Base-by-base conservation (phyloP, 768 basidiomycete genomes). In the Holtermannia corniformis region DNA sequence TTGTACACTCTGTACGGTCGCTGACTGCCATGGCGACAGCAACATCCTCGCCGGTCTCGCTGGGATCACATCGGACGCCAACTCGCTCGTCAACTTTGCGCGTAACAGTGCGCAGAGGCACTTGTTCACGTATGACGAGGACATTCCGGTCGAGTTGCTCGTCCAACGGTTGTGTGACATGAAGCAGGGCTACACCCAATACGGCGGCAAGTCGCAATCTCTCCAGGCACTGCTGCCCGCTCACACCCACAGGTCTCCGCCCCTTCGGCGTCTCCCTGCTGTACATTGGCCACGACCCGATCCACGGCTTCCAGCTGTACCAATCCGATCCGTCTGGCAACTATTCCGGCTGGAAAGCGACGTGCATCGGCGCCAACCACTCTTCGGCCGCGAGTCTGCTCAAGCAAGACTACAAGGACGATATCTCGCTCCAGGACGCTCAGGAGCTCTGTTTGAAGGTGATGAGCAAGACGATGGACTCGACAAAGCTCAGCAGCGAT, bases 401-500 rank as follows among this genome's bases (percentile, higher is more conserved):
- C 60, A 92, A 96, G 76, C 93, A 99, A 74, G 95, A 99, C 72
- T 97, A 96, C 76, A 92, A 95, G 72, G 95, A 97, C 60, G 89
- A 89, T 52, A 84, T 97, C 51, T 76, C 78, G 12, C 79, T 97
- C 40, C 86, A 92, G 68, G 91, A 93, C 44, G 92, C 91, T 20
- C 85, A 93, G 61, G 84, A 81, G n/a, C 78, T 99, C 20, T 89
- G 86, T 43, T 78, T 97, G 60, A 85, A 83, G 75, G 86, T 89
- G 49, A 92, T 99, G 90, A 92, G 90, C 78, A 97, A 96, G 80
- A 96, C 93, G 50, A 96, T 99, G 93, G 95, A 99, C 68, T 91
- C 88, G 58, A 96, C 93, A 25, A 96, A 89, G 43, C 73, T 99
- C 57, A 86, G 88, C 26, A 92, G 88, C 67, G 95, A 99, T 76